These are phyloP conservation scores for Triticum timopheevii DNA, from an alignment of 176 grass and related monocot genomes.

Conservation along the genomic window DNA sequence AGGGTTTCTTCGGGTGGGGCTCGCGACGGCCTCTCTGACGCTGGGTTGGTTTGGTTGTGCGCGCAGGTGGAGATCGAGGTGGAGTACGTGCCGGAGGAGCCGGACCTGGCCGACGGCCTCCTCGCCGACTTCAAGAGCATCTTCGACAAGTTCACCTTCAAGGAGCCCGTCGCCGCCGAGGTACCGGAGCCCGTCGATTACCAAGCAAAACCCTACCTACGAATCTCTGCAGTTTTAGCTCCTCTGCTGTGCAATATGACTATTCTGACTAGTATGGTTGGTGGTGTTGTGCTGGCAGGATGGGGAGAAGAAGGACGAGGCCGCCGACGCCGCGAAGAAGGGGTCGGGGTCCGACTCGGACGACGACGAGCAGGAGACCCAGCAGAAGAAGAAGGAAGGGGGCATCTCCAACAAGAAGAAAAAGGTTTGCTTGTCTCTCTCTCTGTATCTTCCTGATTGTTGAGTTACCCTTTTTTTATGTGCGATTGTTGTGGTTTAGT, in stretches of 20 bases:
- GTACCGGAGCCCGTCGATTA: background rate
- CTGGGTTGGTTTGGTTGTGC: background rate
- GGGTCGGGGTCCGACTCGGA: conserved; percentile 55
- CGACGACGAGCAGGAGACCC: conserved; percentile 63
- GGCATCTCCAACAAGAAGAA: conserved; percentile 88
- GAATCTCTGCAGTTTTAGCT: background rate
- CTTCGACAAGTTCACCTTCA: conserved; percentile 92
- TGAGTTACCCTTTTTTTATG: background rate
- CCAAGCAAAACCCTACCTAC: background rate
- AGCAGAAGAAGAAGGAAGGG: conserved; percentile 83
- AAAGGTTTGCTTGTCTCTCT: conserved; percentile 38
- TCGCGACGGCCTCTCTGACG: background rate
- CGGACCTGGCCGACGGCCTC: conserved; percentile 63
- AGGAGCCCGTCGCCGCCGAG: conserved; percentile 50
- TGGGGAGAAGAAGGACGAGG: conserved; percentile 64
- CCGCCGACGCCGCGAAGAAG: conserved; percentile 49
- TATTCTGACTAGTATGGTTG: background rate
- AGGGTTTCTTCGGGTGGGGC: background rate
- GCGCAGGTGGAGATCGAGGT: conserved; percentile 64
- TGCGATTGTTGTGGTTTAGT: background rate
- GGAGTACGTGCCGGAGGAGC: conserved; percentile 86
- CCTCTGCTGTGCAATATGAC: background rate
- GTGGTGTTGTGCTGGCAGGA: conserved; percentile 35
- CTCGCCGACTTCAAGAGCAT: conserved; percentile 76
- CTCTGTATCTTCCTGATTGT: background rate